Evolutionary conservation across 768 basidiomycete species (phyloP).

Genomic region (Tricholoma sp.): DNA sequence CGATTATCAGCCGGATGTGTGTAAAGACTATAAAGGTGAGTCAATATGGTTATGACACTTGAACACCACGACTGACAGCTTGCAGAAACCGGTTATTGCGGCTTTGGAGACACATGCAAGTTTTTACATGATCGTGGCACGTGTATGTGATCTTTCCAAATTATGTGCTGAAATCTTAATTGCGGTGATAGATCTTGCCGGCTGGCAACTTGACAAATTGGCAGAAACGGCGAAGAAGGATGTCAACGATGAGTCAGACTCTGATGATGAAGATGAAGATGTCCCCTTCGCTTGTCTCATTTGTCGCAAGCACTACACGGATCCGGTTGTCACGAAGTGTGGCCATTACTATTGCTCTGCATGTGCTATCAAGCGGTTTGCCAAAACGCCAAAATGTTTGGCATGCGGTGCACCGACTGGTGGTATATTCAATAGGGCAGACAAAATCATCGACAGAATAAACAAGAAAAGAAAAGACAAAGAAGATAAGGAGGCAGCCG

Average conservation of each 20-base stretch:
- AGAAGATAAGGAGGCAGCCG: constrained; percentile 46
- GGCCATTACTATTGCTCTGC: constrained; percentile 95
- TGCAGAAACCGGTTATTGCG: constrained; percentile 96
- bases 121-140: constrained; percentile 98
- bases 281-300: constrained; percentile 98
- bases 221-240: constrained; percentile 70
- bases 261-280: constrained; percentile 77
- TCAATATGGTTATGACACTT: constrained; percentile 12
- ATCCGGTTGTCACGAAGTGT: constrained; percentile 94
- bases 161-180: constrained; percentile 8
- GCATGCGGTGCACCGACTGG: constrained; percentile 92
- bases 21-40: constrained; percentile 98
- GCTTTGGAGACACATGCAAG: constrained; percentile 98
- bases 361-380: constrained; percentile 93
- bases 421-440: constrained; percentile 95
- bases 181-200: constrained; percentile 68
- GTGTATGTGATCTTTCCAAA: constrained; percentile 46
- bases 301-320: constrained; percentile 90
- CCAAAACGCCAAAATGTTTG: constrained; percentile 91
- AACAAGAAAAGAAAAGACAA: constrained; percentile 65
- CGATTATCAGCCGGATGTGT: constrained; percentile 98
- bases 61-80: constrained; percentile 8
- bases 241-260: constrained; percentile 56
- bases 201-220: constrained; percentile 97
- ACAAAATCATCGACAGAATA: constrained; percentile 86